phyloP scores from a whole-genome alignment of 2,329 filamentous ascomycete genomes.

The Gnomoniopsis sp. region DNA sequence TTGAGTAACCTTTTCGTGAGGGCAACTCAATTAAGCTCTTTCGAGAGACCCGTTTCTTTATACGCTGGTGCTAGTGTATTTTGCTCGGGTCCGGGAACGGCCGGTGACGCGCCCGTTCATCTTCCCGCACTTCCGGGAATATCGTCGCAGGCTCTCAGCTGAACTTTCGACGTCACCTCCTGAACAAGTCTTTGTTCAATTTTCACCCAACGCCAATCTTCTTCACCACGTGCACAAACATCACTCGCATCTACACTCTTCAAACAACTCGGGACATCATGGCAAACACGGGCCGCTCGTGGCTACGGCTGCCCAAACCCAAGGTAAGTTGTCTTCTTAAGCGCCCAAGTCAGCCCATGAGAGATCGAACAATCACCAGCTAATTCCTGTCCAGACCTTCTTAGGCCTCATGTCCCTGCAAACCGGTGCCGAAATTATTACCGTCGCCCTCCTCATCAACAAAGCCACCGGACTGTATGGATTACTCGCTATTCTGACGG shows the following conservation, averaged over 20 bases:
- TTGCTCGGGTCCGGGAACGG: no score
- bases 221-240: background rate
- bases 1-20: no score
- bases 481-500: slow-evolving; percentile 82
- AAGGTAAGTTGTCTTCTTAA: slow-evolving; percentile 10
- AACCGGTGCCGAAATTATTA: slow-evolving; percentile 81
- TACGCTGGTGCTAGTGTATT: no score
- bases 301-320: slow-evolving; percentile 14
- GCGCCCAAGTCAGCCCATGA: background rate
- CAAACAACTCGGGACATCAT: background rate
- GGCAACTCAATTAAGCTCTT: no score
- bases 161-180: no score
- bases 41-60: no score
- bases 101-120: no score
- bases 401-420: slow-evolving; percentile 82
- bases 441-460: slow-evolving; percentile 81
- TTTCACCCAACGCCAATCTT: background rate
- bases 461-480: slow-evolving; percentile 90
- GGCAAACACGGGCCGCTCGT: slow-evolving; percentile 4
- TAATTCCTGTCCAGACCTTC: slow-evolving; percentile 59
- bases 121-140: no score
- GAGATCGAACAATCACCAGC: background rate
- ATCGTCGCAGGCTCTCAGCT: slow-evolving; percentile 1
- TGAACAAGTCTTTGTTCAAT: no score
- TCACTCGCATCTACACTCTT: background rate